phyloP scores from a whole-genome alignment of 345 rosid genomes.

The Combretum micranthum region DNA sequence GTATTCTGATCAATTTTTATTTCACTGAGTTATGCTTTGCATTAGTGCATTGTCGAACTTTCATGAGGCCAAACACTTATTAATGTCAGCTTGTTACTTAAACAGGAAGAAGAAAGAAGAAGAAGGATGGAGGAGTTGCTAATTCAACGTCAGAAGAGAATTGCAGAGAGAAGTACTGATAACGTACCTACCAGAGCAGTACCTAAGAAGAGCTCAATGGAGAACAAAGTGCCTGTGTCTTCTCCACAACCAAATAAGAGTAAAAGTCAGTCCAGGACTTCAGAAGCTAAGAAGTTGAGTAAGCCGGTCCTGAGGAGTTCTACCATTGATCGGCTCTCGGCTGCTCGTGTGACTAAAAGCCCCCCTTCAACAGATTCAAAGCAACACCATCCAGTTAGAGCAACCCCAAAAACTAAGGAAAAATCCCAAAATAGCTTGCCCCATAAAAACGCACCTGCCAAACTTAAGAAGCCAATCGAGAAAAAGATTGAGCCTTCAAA shows the following conservation, averaged over 20 bases:
- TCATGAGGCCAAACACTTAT: background rate
- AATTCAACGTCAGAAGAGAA: slow-evolving; percentile 84
- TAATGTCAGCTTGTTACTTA: background rate
- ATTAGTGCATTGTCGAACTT: background rate
- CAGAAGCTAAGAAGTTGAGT: slow-evolving; percentile 31
- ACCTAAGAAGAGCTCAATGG: slow-evolving; percentile 37
- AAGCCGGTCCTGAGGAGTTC: slow-evolving; percentile 68
- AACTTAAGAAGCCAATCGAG: slow-evolving; percentile 26
- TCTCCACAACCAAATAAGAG: slow-evolving; percentile 31
- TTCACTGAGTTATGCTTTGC: no score
- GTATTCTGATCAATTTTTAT: slow-evolving; percentile 19
- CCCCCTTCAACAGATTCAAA: slow-evolving; percentile 31
- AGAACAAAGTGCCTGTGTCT: slow-evolving; percentile 20
- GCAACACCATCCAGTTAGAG: slow-evolving; percentile 34
- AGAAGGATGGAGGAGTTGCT: slow-evolving; percentile 72
- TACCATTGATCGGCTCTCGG: slow-evolving; percentile 85
- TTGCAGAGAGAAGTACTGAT: slow-evolving; percentile 72
- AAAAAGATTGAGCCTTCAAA: slow-evolving; percentile 29
- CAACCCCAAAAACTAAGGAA: slow-evolving; percentile 33
- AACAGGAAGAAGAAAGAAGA: slow-evolving; percentile 78
- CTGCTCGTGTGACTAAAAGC: slow-evolving; percentile 44
- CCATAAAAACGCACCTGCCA: slow-evolving; percentile 26
- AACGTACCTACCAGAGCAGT: slow-evolving; percentile 22
- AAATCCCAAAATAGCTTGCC: slow-evolving; percentile 13
- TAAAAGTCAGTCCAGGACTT: slow-evolving; percentile 22